phyloP scores from a whole-genome alignment of 257 asterid species.

The Plectranthus barbatus region DNA sequence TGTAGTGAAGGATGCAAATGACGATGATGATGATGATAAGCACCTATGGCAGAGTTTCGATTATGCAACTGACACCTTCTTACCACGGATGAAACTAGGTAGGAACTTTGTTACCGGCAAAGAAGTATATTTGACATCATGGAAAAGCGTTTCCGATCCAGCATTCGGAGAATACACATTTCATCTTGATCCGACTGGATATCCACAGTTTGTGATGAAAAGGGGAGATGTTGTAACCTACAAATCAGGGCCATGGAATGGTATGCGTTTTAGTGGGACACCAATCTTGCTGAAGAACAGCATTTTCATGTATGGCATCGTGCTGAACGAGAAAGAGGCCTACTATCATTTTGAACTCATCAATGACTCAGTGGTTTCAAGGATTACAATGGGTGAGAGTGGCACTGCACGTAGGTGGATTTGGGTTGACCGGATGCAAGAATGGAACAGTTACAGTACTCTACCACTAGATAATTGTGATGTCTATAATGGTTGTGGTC shows the following conservation, averaged over 20 bases:
- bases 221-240: not conserved
- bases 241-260: slow-evolving; percentile 36
- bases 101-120: slow-evolving; percentile 18
- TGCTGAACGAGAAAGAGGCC: not conserved
- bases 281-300: slow-evolving; percentile 6
- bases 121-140: slow-evolving; percentile 27
- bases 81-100: slow-evolving; percentile 53
- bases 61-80: slow-evolving; percentile 29
- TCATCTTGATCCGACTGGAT: slow-evolving; percentile 28
- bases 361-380: not conserved
- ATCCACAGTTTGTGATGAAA: slow-evolving; percentile 23
- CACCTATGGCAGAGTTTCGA: slow-evolving; percentile 51
- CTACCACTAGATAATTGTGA: slow-evolving; percentile 6
- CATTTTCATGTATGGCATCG: not conserved
- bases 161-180: slow-evolving; percentile 20
- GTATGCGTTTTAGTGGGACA: slow-evolving; percentile 22
- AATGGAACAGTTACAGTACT: slow-evolving; percentile 13
- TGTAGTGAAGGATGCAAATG: slow-evolving; percentile 32
- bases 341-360: slow-evolving; percentile 3
- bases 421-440: slow-evolving; percentile 22
- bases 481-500: not conserved
- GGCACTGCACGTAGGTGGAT: slow-evolving; percentile 15
- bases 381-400: not conserved
- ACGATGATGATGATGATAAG: slow-evolving; percentile 12
- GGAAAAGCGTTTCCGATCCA: slow-evolving; percentile 31